A percentile compares a stretch with the other conserved stretches of the same genome.
Conservation (phyloP, 805 yeast species). For the Candida dendrica region DNA sequence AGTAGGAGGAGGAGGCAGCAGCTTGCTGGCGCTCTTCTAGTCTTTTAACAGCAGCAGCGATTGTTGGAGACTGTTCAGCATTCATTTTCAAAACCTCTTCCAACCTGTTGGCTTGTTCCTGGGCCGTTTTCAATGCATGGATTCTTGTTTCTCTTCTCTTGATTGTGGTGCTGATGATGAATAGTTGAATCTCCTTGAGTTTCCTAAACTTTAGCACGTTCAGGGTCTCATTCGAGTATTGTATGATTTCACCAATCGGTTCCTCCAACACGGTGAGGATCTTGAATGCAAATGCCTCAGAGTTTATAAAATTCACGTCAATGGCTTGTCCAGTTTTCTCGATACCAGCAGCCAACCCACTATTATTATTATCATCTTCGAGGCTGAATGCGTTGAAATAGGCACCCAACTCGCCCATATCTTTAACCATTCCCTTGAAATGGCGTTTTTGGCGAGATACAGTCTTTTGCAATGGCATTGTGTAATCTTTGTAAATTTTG, state of each 20-base stretch:
- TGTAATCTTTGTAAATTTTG: constrained; percentile 14
- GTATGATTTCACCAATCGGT: constrained; percentile 28
- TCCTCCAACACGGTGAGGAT: constrained; percentile 30
- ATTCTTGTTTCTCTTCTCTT: constrained; percentile 25
- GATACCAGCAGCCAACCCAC: constrained; percentile 44
- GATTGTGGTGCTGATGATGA: constrained; percentile 33
- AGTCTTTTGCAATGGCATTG: constrained; percentile 14
- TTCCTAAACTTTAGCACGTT: constrained; percentile 53
- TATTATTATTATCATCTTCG: constrained; percentile 27
- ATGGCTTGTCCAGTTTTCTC: constrained; percentile 85
- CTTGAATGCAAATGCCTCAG: constrained; percentile 32
- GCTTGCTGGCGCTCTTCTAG: constrained; percentile 20
- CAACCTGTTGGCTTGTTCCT: constrained; percentile 22
- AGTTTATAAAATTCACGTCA: constrained; percentile 59
- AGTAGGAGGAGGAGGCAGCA: too few relatives aligned
- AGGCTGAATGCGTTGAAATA: constrained; percentile 53
- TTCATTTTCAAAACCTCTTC: constrained; percentile 27
- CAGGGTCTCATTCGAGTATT: constrained; percentile 25
- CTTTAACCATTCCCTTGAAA: constrained; percentile 51
- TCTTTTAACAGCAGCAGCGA: constrained; percentile 23
- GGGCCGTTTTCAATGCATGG: constrained; percentile 25
- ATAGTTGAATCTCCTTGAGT: constrained; percentile 45
- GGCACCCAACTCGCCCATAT: constrained; percentile 73
- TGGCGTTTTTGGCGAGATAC: constrained; percentile 23
- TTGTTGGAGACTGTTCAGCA: constrained; percentile 28